A percentile compares a stretch with the other conserved stretches of the same genome.
phyloP scores from a whole-genome alignment of 2,329 filamentous ascomycete genomes.

The Diaporthe aspalathi region DNA sequence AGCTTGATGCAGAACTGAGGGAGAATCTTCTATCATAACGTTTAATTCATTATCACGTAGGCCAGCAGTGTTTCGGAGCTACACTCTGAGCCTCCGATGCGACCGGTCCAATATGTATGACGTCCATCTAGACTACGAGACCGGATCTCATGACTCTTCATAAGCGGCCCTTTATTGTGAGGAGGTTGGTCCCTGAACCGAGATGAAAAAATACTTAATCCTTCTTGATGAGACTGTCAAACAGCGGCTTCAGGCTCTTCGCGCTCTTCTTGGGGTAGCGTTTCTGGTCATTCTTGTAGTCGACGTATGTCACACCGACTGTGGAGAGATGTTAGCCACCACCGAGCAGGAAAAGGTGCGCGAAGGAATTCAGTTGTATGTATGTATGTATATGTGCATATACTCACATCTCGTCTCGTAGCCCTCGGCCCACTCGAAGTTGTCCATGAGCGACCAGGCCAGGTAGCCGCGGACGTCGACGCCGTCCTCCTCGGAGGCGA shows the following conservation, averaged over 20 bases:
- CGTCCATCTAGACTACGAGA: neutral
- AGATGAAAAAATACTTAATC: conserved; percentile 53
- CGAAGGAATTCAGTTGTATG: neutral
- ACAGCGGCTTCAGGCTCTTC: conserved; percentile 75
- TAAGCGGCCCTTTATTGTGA: neutral
- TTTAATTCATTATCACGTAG: neutral
- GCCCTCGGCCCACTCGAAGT: conserved; percentile 93
- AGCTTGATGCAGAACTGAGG: neutral
- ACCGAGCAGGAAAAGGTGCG: neutral
- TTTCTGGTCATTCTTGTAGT: conserved; percentile 84
- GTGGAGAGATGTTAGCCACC: neutral
- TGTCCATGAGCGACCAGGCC: conserved; percentile 90
- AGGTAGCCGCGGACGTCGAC: conserved; percentile 84
- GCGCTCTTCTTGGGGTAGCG: conserved; percentile 88
- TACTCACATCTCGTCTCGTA: conserved; percentile 74
- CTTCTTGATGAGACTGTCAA: conserved; percentile 77
- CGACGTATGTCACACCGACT: conserved; percentile 83
- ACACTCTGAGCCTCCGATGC: neutral
- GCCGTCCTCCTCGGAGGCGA: conserved; percentile 77
- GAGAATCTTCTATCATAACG: neutral
- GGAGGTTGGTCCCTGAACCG: no score
- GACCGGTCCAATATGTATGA: neutral
- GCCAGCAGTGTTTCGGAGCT: neutral
- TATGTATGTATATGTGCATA: no score
- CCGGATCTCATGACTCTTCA: neutral